Evolutionary conservation across 441 rosid genomes (phyloP).

Genomic region (Adansonia madagascariensis): DNA sequence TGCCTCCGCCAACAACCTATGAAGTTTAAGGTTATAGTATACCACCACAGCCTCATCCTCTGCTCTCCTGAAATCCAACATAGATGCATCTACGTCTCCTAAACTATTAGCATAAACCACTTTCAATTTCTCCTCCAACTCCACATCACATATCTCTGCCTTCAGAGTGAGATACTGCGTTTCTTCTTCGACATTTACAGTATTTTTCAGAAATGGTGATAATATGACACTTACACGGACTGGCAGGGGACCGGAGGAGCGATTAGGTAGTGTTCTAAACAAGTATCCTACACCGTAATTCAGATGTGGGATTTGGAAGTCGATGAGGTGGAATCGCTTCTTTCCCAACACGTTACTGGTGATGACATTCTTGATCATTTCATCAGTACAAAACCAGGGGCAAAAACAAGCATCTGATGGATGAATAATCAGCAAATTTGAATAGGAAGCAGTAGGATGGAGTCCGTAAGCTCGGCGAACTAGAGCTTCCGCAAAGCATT

Average conservation of each 20-base stretch:
- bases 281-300: neutral
- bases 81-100: neutral
- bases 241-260: neutral
- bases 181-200: neutral
- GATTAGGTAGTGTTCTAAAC: rapidly evolving
- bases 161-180: neutral
- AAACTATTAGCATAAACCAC: neutral
- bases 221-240: conserved; percentile 1
- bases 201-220: neutral
- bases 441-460: neutral
- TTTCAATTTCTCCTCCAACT: neutral
- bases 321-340: neutral
- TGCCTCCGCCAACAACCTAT: neutral
- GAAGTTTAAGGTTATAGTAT: neutral
- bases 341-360: neutral
- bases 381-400: no score
- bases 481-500: neutral
- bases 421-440: neutral
- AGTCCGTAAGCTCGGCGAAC: neutral
- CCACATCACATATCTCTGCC: rapidly evolving
- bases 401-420: neutral
- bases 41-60: neutral
- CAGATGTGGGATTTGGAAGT: neutral
- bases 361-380: neutral
- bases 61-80: neutral